These are phyloP conservation scores for Leptographium flavum DNA, from an alignment of 2,329 filamentous ascomycete species.

Conservation along the genomic window DNA sequence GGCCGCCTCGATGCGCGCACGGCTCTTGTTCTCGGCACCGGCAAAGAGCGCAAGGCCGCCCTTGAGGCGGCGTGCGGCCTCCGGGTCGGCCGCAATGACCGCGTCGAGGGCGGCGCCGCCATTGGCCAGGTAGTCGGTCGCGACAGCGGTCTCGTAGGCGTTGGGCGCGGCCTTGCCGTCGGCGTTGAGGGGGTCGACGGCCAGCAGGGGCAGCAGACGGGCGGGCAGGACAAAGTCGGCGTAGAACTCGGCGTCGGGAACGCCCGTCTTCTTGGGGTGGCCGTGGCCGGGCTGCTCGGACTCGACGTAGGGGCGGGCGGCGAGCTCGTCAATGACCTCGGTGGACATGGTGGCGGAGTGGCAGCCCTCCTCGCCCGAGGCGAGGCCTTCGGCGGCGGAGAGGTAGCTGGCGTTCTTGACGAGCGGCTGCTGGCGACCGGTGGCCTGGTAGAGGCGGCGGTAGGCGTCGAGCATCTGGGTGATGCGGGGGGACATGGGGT, in stretches of 20 bases:
- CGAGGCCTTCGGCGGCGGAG: conserved; percentile 28
- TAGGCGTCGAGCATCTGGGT: conserved; percentile 34
- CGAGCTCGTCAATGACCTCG: conserved; percentile 23
- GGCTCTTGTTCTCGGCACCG: conserved; percentile 17
- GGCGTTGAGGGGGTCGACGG: conserved; percentile 23
- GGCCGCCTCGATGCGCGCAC: conserved; percentile 16
- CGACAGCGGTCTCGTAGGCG: conserved; percentile 14
- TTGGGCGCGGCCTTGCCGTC: conserved; percentile 14
- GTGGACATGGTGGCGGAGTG: conserved; percentile 29
- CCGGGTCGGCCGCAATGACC: conserved; percentile 24
- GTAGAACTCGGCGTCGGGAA: conserved; percentile 23
- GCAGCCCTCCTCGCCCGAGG: conserved; percentile 29
- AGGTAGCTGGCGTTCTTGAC: conserved; percentile 33
- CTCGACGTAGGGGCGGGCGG: conserved; percentile 17
- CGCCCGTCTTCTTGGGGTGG: conserved; percentile 25
- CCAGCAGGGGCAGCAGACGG: conserved; percentile 22
- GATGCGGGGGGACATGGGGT: conserved; percentile 32
- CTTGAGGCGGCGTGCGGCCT: conserved; percentile 21
- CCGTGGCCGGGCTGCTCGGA: conserved; percentile 23
- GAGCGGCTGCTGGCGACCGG: conserved; percentile 31
- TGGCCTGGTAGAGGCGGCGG: conserved; percentile 27
- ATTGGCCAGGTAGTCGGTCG: conserved; percentile 31
- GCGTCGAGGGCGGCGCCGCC: conserved; percentile 26
- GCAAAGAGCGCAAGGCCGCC: conserved; percentile 26
- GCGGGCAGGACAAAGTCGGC: conserved; percentile 18